Evolutionary conservation across 2,329 filamentous ascomycete genomes (phyloP).

Genomic region (Coniochaeta sp.): DNA sequence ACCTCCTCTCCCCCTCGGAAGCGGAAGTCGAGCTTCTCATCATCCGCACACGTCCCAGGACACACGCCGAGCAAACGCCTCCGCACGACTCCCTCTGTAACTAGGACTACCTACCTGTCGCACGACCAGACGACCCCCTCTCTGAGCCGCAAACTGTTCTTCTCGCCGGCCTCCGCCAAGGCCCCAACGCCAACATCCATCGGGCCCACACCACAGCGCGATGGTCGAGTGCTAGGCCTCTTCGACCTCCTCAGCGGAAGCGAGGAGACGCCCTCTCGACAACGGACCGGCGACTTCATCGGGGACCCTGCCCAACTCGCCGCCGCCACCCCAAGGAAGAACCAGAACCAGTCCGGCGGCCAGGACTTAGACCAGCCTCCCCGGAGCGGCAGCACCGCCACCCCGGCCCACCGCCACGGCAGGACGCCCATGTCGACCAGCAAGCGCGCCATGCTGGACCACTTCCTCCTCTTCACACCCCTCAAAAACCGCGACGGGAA

Average conservation of each 20-base stretch:
- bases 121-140: conserved; percentile 46
- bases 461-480: conserved; percentile 53
- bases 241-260: conserved; percentile 61
- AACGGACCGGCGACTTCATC: conserved; percentile 23
- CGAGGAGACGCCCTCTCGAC: conserved; percentile 40
- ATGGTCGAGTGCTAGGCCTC: conserved; percentile 68
- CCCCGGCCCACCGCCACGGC: conserved; percentile 27
- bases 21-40: conserved; percentile 20
- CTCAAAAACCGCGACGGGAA: conserved; percentile 40
- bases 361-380: no score
- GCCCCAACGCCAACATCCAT: conserved; percentile 47
- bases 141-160: conserved; percentile 51
- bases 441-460: conserved; percentile 54
- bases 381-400: conserved; percentile 3
- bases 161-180: conserved; percentile 28
- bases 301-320: conserved; percentile 13
- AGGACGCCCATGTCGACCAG: conserved; percentile 47
- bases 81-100: conserved; percentile 15
- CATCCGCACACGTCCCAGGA: conserved; percentile 22
- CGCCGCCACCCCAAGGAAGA: conserved; percentile 38
- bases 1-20: conserved; percentile 30
- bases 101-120: conserved; percentile 11
- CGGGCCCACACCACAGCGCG: conserved; percentile 72
- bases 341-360: neutral
- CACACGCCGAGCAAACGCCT: conserved; percentile 46